These are phyloP conservation scores for Hydnomerulius pinastri DNA, from an alignment of 768 basidiomycete species.

Conservation along the genomic window DNA sequence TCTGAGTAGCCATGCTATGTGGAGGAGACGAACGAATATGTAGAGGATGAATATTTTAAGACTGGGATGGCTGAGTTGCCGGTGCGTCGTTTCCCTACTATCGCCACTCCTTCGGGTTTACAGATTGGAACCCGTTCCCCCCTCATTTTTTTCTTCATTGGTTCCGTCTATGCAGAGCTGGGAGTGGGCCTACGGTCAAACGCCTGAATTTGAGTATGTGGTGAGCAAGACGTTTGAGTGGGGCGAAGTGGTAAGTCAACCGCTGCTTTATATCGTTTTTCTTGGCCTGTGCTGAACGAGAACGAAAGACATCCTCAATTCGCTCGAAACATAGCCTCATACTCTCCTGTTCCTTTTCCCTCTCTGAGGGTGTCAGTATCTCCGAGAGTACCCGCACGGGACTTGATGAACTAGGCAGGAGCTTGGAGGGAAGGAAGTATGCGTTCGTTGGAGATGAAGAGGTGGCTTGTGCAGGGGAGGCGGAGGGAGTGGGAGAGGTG, in stretches of 20 bases:
- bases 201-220: slow-evolving; percentile 85
- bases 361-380: slow-evolving; percentile 20
- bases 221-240: slow-evolving; percentile 46
- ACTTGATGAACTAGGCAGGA: slow-evolving; percentile 25
- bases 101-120: no score
- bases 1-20: slow-evolving; percentile 41
- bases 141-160: neutral
- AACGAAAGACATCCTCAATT: slow-evolving; percentile 46
- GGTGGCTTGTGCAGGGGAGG: slow-evolving; percentile 1
- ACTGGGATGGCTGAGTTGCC: slow-evolving; percentile 73
- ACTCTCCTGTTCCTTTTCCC: slow-evolving; percentile 43
- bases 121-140: neutral
- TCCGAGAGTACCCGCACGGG: slow-evolving; percentile 1
- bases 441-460: slow-evolving; percentile 36
- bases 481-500: slow-evolving; percentile 19
- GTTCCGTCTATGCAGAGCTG: slow-evolving; percentile 60
- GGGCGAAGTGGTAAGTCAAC: slow-evolving; percentile 46
- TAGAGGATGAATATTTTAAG: slow-evolving; percentile 58
- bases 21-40: slow-evolving; percentile 46
- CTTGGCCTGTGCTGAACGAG: neutral
- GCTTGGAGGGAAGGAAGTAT: slow-evolving; percentile 39
- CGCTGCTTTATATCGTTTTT: slow-evolving; percentile 11
- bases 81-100: no score
- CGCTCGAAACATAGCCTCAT: slow-evolving; percentile 69
- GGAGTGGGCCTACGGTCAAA: slow-evolving; percentile 93